Conservation (phyloP, 2,329 filamentous ascomycete genomes). For the Trichoderma sp. region DNA sequence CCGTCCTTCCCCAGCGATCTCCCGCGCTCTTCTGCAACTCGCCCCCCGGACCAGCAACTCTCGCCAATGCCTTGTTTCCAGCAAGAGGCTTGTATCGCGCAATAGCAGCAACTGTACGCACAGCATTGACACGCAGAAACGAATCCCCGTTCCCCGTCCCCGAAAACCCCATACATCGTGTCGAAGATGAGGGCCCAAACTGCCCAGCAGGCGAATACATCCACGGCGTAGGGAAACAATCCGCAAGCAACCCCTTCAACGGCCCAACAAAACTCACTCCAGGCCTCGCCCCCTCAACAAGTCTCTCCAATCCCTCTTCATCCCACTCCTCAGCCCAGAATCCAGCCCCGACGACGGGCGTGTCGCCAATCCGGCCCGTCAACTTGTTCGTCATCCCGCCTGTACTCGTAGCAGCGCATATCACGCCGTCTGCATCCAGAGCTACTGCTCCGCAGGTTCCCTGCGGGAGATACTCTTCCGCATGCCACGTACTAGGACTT, state of each 20-base stretch:
- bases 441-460: slow-evolving; percentile 84
- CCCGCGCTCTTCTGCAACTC: slow-evolving; percentile 74
- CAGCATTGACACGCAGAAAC: slow-evolving; percentile 71
- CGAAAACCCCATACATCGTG: slow-evolving; percentile 58
- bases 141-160: slow-evolving; percentile 88
- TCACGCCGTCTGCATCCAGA: slow-evolving; percentile 69
- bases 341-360: slow-evolving; percentile 76
- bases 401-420: slow-evolving; percentile 66
- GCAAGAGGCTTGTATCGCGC: slow-evolving; percentile 59
- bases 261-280: slow-evolving; percentile 32
- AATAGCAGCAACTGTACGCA: slow-evolving; percentile 70
- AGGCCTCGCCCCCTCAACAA: background rate
- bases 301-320: slow-evolving; percentile 35
- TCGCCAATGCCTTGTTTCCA: slow-evolving; percentile 57
- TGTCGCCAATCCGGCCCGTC: slow-evolving; percentile 81
- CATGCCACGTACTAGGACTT: slow-evolving; percentile 54
- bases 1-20: slow-evolving; percentile 67
- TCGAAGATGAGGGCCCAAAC: slow-evolving; percentile 4
- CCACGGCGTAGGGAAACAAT: slow-evolving; percentile 57
- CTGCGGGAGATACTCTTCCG: slow-evolving; percentile 69
- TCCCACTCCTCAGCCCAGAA: slow-evolving; percentile 89
- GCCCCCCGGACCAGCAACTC: slow-evolving; percentile 68
- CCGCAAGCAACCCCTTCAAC: slow-evolving; percentile 51
- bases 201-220: slow-evolving; percentile 35
- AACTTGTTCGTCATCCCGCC: slow-evolving; percentile 89